Evolutionary conservation across 192 early-diverging fungal genomes (phyloP).

Genomic region (Coemansia aciculifera): DNA sequence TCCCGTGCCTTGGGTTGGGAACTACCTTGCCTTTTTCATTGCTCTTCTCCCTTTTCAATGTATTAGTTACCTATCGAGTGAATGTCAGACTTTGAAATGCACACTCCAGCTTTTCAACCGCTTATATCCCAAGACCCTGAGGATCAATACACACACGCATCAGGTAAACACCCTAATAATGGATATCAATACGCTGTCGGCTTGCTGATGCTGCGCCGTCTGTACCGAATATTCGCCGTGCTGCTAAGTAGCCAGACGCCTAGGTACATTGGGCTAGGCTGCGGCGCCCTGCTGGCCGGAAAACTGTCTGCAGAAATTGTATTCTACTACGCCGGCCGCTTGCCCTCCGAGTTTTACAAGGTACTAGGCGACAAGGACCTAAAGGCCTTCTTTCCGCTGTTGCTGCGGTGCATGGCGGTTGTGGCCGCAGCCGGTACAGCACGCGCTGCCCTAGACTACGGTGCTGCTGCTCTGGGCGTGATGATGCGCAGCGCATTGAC

Average conservation of each 20-base stretch:
- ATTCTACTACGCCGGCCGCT: slow-evolving; percentile 70
- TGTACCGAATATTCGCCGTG: slow-evolving; percentile 25
- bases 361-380: slow-evolving; percentile 68
- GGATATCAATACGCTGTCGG: slow-evolving; percentile 38
- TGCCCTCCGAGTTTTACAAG: slow-evolving; percentile 74
- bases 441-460: slow-evolving; percentile 62
- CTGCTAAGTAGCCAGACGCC: slow-evolving; percentile 10
- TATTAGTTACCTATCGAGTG: not conserved
- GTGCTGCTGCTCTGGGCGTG: slow-evolving; percentile 65
- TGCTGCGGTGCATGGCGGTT: slow-evolving; percentile 56
- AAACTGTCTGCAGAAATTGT: slow-evolving; percentile 37
- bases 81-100: slow-evolving; percentile 13
- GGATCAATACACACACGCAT: not conserved
- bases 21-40: not conserved
- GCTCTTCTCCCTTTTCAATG: not conserved
- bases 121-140: not conserved
- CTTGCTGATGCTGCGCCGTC: slow-evolving; percentile 20
- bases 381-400: slow-evolving; percentile 60
- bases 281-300: slow-evolving; percentile 22
- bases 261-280: slow-evolving; percentile 28
- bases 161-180: not conserved
- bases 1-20: not conserved
- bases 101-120: not conserved
- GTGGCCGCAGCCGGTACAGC: slow-evolving; percentile 63
- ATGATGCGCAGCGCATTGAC: slow-evolving; percentile 64